Percentiles rank a stretch among this genome's conserved stretches.
Evolutionary conservation across 139 green algal genomes (phyloP).

Genomic region (Pedinophyceae sp.): DNA sequence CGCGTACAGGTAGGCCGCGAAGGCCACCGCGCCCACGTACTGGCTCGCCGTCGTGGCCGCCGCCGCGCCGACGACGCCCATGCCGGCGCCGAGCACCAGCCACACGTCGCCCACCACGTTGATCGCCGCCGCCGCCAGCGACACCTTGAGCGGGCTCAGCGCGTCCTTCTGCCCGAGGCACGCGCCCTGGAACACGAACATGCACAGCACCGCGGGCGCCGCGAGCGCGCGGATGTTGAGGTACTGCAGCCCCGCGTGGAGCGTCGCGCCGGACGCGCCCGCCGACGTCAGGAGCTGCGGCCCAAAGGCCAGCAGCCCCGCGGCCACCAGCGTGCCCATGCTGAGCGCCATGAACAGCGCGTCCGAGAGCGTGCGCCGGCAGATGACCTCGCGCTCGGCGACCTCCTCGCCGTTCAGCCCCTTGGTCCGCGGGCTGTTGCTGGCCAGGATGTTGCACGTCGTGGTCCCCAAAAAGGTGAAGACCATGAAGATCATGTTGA

Average conservation of each 20-base stretch:
- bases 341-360: conserved; percentile 18
- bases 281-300: conserved; percentile 12
- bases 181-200: conserved; percentile 30
- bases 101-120: conserved; percentile 38
- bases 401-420: conserved; percentile 8
- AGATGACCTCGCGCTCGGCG: conserved; percentile 1
- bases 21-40: conserved; percentile 21
- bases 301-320: conserved; percentile 13
- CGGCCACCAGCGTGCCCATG: conserved; percentile 7
- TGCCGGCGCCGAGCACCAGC: conserved; percentile 11
- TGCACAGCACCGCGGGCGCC: conserved; percentile 34
- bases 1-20: conserved; percentile 14
- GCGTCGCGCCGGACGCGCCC: conserved; percentile 2
- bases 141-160: conserved; percentile 33
- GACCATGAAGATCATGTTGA: conserved; percentile 51
- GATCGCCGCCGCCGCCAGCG: conserved; percentile 14
- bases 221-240: conserved; percentile 33
- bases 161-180: conserved; percentile 52
- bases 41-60: conserved; percentile 31
- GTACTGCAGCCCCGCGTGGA: conserved; percentile 12
- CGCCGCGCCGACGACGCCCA: conserved; percentile 24
- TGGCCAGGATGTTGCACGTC: conserved; percentile 37
- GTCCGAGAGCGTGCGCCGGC: conserved; percentile 13
- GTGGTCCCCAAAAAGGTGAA: conserved; percentile 40
- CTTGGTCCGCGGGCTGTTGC: conserved; percentile 11